Conservation (phyloP, 139 green algal species). For the Mesotaenium endlicherianum region DNA sequence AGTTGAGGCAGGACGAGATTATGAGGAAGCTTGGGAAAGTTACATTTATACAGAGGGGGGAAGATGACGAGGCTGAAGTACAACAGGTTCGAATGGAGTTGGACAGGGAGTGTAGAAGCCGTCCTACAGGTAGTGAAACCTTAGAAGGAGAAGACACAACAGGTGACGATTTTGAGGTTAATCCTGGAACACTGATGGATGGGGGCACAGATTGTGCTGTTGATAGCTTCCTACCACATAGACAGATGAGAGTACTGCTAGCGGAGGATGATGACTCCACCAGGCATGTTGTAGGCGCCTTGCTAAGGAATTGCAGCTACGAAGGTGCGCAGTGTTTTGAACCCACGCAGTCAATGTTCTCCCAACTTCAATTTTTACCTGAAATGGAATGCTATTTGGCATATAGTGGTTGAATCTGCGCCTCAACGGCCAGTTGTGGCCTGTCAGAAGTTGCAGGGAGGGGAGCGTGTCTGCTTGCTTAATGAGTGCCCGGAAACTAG, state of each 20-base stretch:
- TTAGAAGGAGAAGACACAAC: no score
- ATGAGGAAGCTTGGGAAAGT: background rate
- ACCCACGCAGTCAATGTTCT: no score
- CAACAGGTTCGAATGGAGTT: background rate
- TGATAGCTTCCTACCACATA: constrained; percentile 24
- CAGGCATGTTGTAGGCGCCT: constrained; percentile 32
- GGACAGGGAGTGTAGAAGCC: background rate
- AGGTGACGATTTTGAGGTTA: background rate
- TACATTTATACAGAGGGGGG: background rate
- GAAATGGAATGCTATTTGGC: no score
- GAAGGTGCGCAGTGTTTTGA: no score
- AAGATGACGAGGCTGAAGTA: background rate
- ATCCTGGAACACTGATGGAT: background rate
- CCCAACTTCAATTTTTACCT: no score
- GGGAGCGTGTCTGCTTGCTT: no score
- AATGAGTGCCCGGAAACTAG: no score
- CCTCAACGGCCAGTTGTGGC: no score
- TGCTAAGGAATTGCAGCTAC: constrained; percentile 42
- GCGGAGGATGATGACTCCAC: constrained; percentile 51
- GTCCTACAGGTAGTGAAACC: no score
- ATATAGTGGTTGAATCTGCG: no score
- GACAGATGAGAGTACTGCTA: constrained; percentile 40
- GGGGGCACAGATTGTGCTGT: background rate
- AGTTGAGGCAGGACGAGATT: background rate
- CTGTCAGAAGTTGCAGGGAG: no score